Evolutionary conservation across 176 grass and related monocot species (phyloP).

Genomic region (Phragmites australis): DNA sequence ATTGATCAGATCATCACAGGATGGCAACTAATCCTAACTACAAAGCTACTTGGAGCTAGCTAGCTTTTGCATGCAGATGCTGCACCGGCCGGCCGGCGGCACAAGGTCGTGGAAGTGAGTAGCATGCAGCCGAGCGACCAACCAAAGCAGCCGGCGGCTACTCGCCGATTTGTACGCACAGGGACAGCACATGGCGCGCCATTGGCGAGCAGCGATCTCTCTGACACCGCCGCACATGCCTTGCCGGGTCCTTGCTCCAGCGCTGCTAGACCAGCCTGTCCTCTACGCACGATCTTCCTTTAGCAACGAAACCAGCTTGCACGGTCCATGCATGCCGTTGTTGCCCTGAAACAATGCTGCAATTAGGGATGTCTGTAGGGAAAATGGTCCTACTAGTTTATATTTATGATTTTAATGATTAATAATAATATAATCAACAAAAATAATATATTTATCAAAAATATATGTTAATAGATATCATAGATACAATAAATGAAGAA

Average conservation of each 20-base stretch:
- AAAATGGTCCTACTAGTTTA: too few relatives aligned
- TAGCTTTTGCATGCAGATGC: neutral
- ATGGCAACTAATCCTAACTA: neutral
- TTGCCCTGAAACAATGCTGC: slow-evolving; percentile 3
- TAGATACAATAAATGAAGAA: too few relatives aligned
- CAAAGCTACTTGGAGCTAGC: too few relatives aligned
- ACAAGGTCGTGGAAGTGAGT: neutral
- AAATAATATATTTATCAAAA: too few relatives aligned
- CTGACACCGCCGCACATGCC: slow-evolving; percentile 35
- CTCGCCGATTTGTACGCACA: neutral
- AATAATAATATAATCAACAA: too few relatives aligned
- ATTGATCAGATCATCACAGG: neutral
- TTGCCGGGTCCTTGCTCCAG: slow-evolving; percentile 17
- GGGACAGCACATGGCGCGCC: neutral
- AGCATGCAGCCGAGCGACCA: slow-evolving; percentile 8
- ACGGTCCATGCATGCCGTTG: neutral
- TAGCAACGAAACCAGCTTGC: neutral
- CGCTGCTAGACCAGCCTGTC: neutral
- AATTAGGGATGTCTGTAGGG: too few relatives aligned
- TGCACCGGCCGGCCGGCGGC: neutral
- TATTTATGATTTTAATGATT: too few relatives aligned
- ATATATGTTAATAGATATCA: too few relatives aligned
- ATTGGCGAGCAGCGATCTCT: neutral
- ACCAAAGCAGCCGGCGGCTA: neutral
- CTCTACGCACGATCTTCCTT: neutral